phyloP scores from a whole-genome alignment of 495 filamentous ascomycete genomes.

The Tuber melanosporum region DNA sequence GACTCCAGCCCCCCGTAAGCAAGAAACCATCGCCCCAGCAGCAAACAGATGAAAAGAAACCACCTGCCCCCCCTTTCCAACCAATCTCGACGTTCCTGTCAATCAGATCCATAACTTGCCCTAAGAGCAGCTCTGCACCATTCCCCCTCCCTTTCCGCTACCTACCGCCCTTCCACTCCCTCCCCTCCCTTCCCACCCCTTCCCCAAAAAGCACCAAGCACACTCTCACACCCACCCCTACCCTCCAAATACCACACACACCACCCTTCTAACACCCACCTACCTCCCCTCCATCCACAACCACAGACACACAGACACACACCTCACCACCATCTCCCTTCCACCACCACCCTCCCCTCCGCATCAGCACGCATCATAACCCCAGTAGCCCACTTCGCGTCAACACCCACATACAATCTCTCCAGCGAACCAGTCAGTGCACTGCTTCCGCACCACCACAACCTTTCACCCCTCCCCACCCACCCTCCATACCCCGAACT shows the following conservation, averaged over 20 bases:
- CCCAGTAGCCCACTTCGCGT: slow-evolving; percentile 38
- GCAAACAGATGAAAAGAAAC: slow-evolving; percentile 6
- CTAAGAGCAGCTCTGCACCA: slow-evolving; percentile 5
- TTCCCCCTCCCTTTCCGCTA: neutral
- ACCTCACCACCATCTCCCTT: slow-evolving; percentile 11
- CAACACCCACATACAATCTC: slow-evolving; percentile 24
- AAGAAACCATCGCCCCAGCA: neutral
- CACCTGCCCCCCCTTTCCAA: slow-evolving; percentile 4
- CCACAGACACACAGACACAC: slow-evolving; percentile 22
- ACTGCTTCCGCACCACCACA: slow-evolving; percentile 28
- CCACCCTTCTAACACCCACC: slow-evolving; percentile 5
- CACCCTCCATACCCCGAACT: slow-evolving; percentile 25
- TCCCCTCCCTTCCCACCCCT: neutral
- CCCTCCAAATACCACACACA: slow-evolving; percentile 5
- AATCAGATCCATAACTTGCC: slow-evolving; percentile 4
- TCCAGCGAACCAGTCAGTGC: slow-evolving; percentile 37
- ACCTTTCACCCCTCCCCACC: slow-evolving; percentile 3
- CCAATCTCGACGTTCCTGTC: neutral
- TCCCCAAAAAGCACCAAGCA: slow-evolving; percentile 12
- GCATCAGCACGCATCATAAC: slow-evolving; percentile 25
- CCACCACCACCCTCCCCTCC: slow-evolving; percentile 9
- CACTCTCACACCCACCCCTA: slow-evolving; percentile 11
- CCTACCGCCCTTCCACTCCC: neutral
- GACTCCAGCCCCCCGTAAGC: slow-evolving; percentile 3
- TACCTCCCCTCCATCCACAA: slow-evolving; percentile 14